Evolutionary conservation across 345 rosid species (phyloP), one percentile per base, ranked within the genome.

Genomic region (Physaria fendleri): DNA sequence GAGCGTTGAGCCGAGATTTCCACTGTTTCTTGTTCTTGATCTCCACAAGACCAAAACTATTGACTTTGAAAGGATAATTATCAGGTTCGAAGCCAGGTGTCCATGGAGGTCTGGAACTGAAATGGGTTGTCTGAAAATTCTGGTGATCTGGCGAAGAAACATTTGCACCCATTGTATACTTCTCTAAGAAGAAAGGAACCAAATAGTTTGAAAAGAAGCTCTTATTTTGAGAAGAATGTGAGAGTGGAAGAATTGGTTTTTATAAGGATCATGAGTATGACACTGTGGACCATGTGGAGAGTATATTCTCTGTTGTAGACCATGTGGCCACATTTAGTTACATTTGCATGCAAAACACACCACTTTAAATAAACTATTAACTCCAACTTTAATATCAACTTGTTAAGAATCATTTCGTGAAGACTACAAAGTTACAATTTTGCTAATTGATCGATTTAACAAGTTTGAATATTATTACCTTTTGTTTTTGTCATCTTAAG

Each of bases 21-120:
- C 97, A 87, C 50, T 69, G 86, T 24, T 76, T 58, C 62, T 42
- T 44, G 49, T 85, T 80, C n/a, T 73, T 77, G 23, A 87, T 69
- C 23, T 79, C 89, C 30, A 63, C 53, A 24, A 85, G 37, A 14
- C 41, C 45, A 47, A 67, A 44, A 16, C 12, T 47, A 5, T 54
- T 53, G 23, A 18, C 55, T 13, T 59, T 20, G 32, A 13, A 43
- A 68, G 72, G 66, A 43, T 53, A 42, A 25, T 43, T 18, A 25
- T 59, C 21, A 6, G 72, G 45, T 51, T 50, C 48, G n/a, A n/a
- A n/a, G n/a, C n/a, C n/a, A 59, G 72, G 46, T 20, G 54, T 20
- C 72, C 72, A 42, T 53, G 66, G 51, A 44, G 12, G 53, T 48
- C 17, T 45, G 15, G 57, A 23, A 32, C 23, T 49, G 37, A 53